phyloP scores from a whole-genome alignment of 805 yeast species.

The Yarrowia osloensis region DNA sequence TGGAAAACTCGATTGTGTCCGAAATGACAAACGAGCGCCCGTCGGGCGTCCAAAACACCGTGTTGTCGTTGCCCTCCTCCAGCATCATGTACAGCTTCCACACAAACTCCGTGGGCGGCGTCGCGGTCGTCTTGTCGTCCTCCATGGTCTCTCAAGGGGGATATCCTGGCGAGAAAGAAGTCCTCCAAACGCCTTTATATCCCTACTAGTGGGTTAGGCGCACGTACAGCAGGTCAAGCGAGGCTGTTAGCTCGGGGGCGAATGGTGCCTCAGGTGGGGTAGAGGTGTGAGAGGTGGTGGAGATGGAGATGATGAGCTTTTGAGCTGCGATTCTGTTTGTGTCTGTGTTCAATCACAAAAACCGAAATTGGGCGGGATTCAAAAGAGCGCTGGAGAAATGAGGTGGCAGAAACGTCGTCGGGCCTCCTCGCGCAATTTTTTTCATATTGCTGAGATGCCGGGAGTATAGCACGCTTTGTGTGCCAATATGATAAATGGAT shows the following conservation, averaged over 20 bases:
- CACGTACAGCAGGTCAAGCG: conserved; percentile 19
- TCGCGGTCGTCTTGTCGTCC: conserved; percentile 7
- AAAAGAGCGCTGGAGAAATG: no score
- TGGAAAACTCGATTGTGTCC: conserved; percentile 86
- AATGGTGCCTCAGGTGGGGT: conserved; percentile 22
- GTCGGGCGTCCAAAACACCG: conserved; percentile 82
- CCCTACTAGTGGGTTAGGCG: conserved; percentile 6
- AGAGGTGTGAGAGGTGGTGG: neutral
- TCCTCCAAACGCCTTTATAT: neutral
- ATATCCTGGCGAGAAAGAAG: neutral
- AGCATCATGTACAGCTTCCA: conserved; percentile 66
- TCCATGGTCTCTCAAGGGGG: neutral
- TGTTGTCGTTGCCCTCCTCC: conserved; percentile 68
- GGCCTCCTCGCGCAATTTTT: neutral
- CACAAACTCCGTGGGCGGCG: conserved; percentile 32
- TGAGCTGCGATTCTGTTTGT: no score
- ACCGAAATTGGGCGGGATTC: no score
- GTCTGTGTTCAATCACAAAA: no score
- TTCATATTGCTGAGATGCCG: conserved; percentile 20
- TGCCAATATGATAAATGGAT: conserved; percentile 22
- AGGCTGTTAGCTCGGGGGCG: conserved; percentile 13
- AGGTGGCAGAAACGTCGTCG: neutral
- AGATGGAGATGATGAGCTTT: no score
- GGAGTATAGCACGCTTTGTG: conserved; percentile 21
- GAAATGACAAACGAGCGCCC: conserved; percentile 88